Evolutionary conservation across 495 filamentous ascomycete genomes (phyloP).

Genomic region (Penicillium macrosclerotiorum): DNA sequence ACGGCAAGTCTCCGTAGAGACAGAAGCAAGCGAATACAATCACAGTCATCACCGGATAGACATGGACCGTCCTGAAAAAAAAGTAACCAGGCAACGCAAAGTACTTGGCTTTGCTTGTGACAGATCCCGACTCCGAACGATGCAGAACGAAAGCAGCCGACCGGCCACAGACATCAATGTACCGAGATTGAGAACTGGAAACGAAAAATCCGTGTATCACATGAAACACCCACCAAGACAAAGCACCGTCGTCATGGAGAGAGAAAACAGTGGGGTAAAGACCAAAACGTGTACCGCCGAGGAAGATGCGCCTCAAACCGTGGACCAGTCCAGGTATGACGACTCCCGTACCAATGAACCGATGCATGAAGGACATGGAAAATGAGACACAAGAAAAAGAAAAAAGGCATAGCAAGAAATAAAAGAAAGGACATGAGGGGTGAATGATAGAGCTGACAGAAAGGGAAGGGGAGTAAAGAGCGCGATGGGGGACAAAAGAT

Average conservation of each 20-base stretch:
- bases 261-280: constrained; percentile 5
- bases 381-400: neutral
- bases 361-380: constrained; percentile 16
- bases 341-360: constrained; percentile 9
- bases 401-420: constrained; percentile 4
- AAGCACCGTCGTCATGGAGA: constrained; percentile 13
- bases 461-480: too few species aligned
- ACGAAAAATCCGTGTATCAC: constrained; percentile 19
- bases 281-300: constrained; percentile 17
- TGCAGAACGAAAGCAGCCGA: constrained; percentile 16
- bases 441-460: too few species aligned
- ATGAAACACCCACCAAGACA: constrained; percentile 17
- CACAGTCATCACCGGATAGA: constrained; percentile 8
- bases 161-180: constrained; percentile 12
- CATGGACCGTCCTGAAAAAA: constrained; percentile 4
- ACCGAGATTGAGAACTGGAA: constrained; percentile 10
- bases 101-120: constrained; percentile 10
- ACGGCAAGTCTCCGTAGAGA: neutral
- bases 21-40: constrained; percentile 1
- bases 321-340: constrained; percentile 23
- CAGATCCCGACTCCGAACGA: constrained; percentile 27
- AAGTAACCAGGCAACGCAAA: constrained; percentile 15
- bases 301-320: constrained; percentile 9
- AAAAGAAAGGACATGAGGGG: too few species aligned
- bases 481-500: constrained; percentile 2